Evolutionary conservation across 345 rosid genomes (phyloP).

Genomic region (Brassica nigra): DNA sequence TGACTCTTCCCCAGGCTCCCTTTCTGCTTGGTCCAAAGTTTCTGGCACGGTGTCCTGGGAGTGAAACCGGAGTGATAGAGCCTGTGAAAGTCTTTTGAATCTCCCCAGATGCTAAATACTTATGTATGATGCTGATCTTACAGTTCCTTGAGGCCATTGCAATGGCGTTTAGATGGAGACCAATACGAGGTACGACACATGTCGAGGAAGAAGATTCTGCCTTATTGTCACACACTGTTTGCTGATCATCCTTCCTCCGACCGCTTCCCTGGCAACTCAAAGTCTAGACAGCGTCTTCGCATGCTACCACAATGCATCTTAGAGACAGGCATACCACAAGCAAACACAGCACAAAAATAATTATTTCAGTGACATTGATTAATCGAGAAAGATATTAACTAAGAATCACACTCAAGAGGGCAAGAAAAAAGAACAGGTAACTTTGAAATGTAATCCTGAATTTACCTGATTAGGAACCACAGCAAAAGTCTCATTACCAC

Average conservation of each 20-base stretch:
- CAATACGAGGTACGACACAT: constrained; percentile 75
- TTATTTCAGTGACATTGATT: background rate
- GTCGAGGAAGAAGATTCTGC: constrained; percentile 48
- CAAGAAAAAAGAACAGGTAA: background rate
- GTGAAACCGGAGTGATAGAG: constrained; percentile 45
- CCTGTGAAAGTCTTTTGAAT: constrained; percentile 44
- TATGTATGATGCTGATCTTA: constrained; percentile 31
- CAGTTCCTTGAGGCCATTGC: constrained; percentile 54
- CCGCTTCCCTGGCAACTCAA: constrained; percentile 61
- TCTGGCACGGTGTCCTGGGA: constrained; percentile 26
- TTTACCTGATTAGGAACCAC: constrained; percentile 28
- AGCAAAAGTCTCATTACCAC: constrained; percentile 13
- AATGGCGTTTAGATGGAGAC: constrained; percentile 87
- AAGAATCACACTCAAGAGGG: background rate
- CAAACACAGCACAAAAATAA: constrained; percentile 20
- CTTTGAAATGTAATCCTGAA: background rate
- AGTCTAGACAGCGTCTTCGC: constrained; percentile 92
- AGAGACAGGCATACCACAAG: constrained; percentile 51
- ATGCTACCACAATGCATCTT: constrained; percentile 69
- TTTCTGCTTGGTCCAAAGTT: too few species aligned
- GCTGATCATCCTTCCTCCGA: constrained; percentile 56
- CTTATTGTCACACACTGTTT: constrained; percentile 43
- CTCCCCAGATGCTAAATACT: constrained; percentile 48
- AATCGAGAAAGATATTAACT: background rate
- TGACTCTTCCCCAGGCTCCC: too few species aligned